phyloP scores from a whole-genome alignment of 179 eudicot genomes.

The Actinidia polygama region DNA sequence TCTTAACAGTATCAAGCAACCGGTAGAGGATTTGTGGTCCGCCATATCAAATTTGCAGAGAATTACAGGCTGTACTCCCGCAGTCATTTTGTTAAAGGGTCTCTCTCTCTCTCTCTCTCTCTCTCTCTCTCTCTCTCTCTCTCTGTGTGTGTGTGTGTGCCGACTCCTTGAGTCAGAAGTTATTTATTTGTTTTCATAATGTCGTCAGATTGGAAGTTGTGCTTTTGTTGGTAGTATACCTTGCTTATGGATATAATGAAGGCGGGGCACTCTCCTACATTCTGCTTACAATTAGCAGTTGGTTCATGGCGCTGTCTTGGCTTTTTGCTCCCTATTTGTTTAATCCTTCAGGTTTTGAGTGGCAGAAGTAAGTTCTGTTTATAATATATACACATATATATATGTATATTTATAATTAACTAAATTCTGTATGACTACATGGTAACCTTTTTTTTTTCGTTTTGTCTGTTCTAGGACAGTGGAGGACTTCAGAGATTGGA shows the following conservation, averaged over 20 bases:
- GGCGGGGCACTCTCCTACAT: constrained; percentile 80
- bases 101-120: constrained; percentile 35
- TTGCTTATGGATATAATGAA: constrained; percentile 77
- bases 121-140: neutral
- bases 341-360: constrained; percentile 96
- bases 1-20: constrained; percentile 90
- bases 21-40: constrained; percentile 97
- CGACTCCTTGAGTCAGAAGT: neutral
- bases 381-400: neutral
- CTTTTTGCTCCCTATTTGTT: constrained; percentile 96
- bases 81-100: constrained; percentile 99
- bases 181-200: constrained; percentile 12
- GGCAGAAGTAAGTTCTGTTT: constrained; percentile 84
- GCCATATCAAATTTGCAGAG: constrained; percentile 93
- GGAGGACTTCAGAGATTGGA: constrained; percentile 98
- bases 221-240: constrained; percentile 77
- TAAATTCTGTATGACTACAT: neutral
- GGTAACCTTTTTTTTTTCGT: neutral
- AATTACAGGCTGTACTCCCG: constrained; percentile 98
- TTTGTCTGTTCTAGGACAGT: constrained; percentile 57
- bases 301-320: constrained; percentile 98
- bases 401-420: neutral
- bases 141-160: neutral
- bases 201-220: constrained; percentile 80
- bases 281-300: constrained; percentile 88